These are phyloP conservation scores for Trypanosoma avium DNA, from an alignment of 208 protist genomes.

Conservation along the genomic window DNA sequence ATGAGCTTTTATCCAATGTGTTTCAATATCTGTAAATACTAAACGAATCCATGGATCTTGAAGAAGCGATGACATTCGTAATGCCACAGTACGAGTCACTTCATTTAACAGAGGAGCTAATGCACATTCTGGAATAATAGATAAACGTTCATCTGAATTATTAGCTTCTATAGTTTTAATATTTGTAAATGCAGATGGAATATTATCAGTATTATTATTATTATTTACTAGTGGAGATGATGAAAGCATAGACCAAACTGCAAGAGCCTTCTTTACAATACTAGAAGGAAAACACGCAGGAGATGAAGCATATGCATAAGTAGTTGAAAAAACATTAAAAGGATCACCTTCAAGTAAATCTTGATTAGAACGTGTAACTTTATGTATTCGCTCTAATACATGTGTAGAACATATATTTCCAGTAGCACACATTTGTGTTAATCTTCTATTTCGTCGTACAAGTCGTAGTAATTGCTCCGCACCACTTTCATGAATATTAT, in stretches of 20 bases:
- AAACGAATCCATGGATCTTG: conserved; percentile 67
- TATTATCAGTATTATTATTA: background rate
- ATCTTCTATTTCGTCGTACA: conserved; percentile 53
- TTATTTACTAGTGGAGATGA: conserved; percentile 50
- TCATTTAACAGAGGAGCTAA: conserved; percentile 77
- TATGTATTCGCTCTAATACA: conserved; percentile 44
- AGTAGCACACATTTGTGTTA: conserved; percentile 41
- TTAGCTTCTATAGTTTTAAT: background rate
- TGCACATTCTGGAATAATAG: conserved; percentile 62
- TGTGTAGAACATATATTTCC: conserved; percentile 57
- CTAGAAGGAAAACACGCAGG: conserved; percentile 43
- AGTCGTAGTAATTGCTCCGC: conserved; percentile 75
- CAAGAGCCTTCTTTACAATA: conserved; percentile 56
- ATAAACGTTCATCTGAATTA: conserved; percentile 3
- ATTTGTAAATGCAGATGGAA: background rate
- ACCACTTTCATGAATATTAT: conserved; percentile 74
- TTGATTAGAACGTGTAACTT: conserved; percentile 33
- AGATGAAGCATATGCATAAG: conserved; percentile 55
- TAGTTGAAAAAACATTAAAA: conserved; percentile 58
- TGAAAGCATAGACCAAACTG: conserved; percentile 79
- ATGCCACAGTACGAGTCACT: conserved; percentile 73
- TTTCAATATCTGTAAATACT: conserved; percentile 73
- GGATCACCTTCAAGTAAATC: conserved; percentile 46
- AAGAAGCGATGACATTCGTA: conserved; percentile 46
- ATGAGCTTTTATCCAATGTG: no score